A percentile compares a stretch with the other conserved stretches of the same genome.
These are phyloP conservation scores for Acrocalymma vagum DNA, from an alignment of 2,329 filamentous ascomycete species.

Conservation along the genomic window DNA sequence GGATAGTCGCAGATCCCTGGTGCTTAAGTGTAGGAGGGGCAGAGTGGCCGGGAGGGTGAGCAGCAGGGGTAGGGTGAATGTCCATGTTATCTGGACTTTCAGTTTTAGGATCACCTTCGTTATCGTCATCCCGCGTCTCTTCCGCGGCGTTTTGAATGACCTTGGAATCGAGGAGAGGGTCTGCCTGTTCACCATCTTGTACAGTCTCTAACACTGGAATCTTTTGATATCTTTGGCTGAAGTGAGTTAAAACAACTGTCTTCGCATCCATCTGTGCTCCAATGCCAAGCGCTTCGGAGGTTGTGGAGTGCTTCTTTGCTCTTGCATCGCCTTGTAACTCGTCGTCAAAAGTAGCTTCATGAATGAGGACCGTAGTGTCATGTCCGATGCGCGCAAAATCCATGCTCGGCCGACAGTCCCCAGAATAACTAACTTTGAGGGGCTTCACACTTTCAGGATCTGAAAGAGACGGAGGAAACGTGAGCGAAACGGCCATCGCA, in stretches of 20 bases:
- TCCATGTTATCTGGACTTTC: conserved; percentile 32
- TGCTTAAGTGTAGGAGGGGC: conserved; percentile 9
- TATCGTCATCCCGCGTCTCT: conserved; percentile 26
- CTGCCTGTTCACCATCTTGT: conserved; percentile 37
- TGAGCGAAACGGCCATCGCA: conserved; percentile 78
- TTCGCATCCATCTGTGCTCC: conserved; percentile 81
- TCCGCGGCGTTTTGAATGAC: conserved; percentile 36
- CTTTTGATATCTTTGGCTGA: conserved; percentile 92
- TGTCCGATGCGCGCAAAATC: conserved; percentile 75
- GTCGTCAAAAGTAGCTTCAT: conserved; percentile 96
- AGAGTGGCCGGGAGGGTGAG: conserved; percentile 12
- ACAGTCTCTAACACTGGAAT: conserved; percentile 62
- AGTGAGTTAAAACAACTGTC: conserved; percentile 88
- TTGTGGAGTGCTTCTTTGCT: conserved; percentile 91
- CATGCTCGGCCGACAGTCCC: conserved; percentile 80
- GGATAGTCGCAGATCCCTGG: conserved; percentile 14
- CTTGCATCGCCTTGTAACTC: conserved; percentile 79
- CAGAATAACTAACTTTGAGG: conserved; percentile 91
- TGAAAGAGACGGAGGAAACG: conserved; percentile 67
- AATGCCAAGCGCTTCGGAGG: conserved; percentile 82
- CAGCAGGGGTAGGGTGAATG: conserved; percentile 17
- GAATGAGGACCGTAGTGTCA: conserved; percentile 83
- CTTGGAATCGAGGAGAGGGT: conserved; percentile 18
- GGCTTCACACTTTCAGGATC: conserved; percentile 50
- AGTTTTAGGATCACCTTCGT: conserved; percentile 24